These are phyloP conservation scores for Trametes pubescens DNA, from an alignment of 1,284 basidiomycete species.

Conservation along the genomic window DNA sequence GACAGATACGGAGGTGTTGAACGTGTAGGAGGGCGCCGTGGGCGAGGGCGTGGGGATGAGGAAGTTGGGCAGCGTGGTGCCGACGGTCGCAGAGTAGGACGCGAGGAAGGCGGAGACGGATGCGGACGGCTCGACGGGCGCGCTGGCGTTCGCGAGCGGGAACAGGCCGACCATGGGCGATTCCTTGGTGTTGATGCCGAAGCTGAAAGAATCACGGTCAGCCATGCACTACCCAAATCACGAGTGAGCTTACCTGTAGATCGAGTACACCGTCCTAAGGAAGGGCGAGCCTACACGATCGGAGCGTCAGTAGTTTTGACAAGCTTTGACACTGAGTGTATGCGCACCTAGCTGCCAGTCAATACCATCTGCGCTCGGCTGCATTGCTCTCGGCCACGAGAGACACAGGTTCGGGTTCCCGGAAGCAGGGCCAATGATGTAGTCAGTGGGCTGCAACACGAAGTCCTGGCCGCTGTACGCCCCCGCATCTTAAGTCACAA, in stretches of 20 bases:
- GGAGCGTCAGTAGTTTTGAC: background rate
- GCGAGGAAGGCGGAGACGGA: slow-evolving; percentile 64
- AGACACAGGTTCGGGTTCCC: slow-evolving; percentile 77
- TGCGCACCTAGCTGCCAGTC: slow-evolving; percentile 83
- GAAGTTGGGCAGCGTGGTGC: slow-evolving; percentile 81
- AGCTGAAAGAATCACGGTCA: slow-evolving; percentile 50
- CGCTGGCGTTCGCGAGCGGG: slow-evolving; percentile 57
- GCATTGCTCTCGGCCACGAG: slow-evolving; percentile 79
- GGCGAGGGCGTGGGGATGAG: slow-evolving; percentile 72
- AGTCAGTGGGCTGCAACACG: slow-evolving; percentile 82
- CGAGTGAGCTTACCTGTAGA: slow-evolving; percentile 69
- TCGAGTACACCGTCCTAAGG: slow-evolving; percentile 81
- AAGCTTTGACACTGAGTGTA: slow-evolving; percentile 12
- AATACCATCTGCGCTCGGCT: slow-evolving; percentile 77
- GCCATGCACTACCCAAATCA: background rate
- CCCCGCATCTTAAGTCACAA: background rate
- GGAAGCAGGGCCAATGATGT: slow-evolving; percentile 78
- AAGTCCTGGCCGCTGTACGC: slow-evolving; percentile 60
- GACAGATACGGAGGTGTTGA: slow-evolving; percentile 72
- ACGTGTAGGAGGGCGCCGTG: slow-evolving; percentile 71
- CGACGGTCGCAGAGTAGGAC: slow-evolving; percentile 67
- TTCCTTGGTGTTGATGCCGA: slow-evolving; percentile 76
- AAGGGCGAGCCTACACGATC: slow-evolving; percentile 69
- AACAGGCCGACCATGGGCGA: slow-evolving; percentile 80
- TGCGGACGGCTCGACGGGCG: slow-evolving; percentile 47